phyloP scores from a whole-genome alignment of 2,329 filamentous ascomycete genomes.

The Pestalotiopsis sp. region DNA sequence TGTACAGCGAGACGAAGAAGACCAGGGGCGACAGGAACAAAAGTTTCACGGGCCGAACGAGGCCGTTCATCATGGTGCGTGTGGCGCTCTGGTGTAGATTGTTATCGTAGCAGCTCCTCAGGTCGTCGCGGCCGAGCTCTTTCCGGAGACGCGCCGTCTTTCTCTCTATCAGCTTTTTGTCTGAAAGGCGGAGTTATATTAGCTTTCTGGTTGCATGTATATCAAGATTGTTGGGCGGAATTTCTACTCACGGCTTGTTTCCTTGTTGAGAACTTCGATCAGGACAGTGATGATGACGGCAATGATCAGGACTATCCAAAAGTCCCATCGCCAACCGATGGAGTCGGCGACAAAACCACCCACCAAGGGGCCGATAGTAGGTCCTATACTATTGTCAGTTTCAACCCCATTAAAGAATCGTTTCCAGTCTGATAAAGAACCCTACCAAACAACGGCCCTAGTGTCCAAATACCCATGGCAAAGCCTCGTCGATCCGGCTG shows the following conservation, averaged over 20 bases:
- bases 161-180: conserved; percentile 27
- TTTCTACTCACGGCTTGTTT: conserved; percentile 9
- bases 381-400: conserved; percentile 25
- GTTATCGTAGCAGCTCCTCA: conserved; percentile 16
- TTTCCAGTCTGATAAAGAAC: not conserved
- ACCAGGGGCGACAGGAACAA: conserved; percentile 57
- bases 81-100: conserved; percentile 9
- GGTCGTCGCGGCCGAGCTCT: conserved; percentile 31
- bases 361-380: conserved; percentile 46
- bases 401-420: no score
- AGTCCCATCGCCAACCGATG: conserved; percentile 51
- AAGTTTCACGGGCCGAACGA: conserved; percentile 48
- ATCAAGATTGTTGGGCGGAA: not conserved
- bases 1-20: conserved; percentile 42
- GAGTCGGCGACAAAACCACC: conserved; percentile 48
- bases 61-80: conserved; percentile 13
- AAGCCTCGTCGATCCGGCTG: conserved; percentile 44
- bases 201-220: not conserved
- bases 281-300: conserved; percentile 10
- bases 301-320: conserved; percentile 46
- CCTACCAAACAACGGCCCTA: conserved; percentile 43
- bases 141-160: conserved; percentile 33
- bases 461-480: conserved; percentile 50
- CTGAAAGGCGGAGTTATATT: not conserved
- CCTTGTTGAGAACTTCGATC: conserved; percentile 15